Base-by-base conservation (phyloP, 2,329 filamentous ascomycete genomes). In the Fusarium globosum region DNA sequence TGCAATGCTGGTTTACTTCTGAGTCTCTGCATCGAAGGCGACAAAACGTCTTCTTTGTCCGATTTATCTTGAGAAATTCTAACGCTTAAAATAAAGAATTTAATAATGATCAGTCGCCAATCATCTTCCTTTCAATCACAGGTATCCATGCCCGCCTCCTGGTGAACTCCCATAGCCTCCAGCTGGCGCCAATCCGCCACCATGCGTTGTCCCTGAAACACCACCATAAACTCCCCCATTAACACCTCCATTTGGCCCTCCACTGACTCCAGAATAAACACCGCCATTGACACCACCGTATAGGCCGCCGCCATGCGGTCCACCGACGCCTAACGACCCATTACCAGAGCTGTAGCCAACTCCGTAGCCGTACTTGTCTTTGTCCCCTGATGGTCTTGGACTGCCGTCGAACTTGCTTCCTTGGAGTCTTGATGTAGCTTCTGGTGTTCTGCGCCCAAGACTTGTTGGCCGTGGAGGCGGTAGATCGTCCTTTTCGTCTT, bases 271-370 rank as follows among this genome's bases (percentile, higher is more conserved):
- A 0, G 57, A 67, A 33, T 73, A 73, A 5, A 73, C 57, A 4
- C 71, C 71, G 1, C 71, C 71, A 11, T 72, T 73, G 6, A 73
- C 67, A 11, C 71, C 71, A 2, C 71, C 71, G 10, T 73, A 73
- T 4, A 73, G 5, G 2, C 71, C 71, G 2, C 71, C 71, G 0
- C 66, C 71, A 12, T 64, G 33, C 9, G 58, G 49, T 16, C 71
- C 71, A 14, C 64, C 62, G 2, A 67, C 62, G 0, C 71, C 59
- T 35, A 71, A 58, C 1, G 61, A 63, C 38, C 48, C 67, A 45
- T 53, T 68, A 2, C 71, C 71, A 36, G 67, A 26, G 30, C 41
- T 53, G 30, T 72, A 72, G 15, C 60, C 60, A 4, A 41, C 55
- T 14, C 66, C 61, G 1, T 71, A 61, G 1, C 65, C 65, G 16